Evolutionary conservation across 1,284 basidiomycete species (phyloP).

Genomic region (Ceraceosorus guamensis): DNA sequence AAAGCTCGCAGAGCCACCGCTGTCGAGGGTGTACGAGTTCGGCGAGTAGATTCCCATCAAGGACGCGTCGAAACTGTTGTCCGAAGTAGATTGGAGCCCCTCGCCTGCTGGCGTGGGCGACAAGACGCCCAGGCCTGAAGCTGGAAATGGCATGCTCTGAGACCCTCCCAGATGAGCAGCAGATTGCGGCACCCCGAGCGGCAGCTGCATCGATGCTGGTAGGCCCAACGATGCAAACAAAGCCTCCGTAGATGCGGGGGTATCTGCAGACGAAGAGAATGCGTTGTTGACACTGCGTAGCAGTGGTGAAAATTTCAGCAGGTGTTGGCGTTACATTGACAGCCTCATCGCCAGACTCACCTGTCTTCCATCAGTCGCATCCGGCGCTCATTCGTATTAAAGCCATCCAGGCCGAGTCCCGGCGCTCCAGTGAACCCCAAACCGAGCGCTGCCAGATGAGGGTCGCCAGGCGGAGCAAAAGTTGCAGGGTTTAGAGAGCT

Average conservation of each 20-base stretch:
- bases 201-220: no score
- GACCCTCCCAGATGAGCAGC: neutral
- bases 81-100: neutral
- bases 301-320: neutral
- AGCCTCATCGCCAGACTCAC: neutral
- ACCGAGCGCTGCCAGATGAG: neutral
- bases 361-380: conserved; percentile 1
- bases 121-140: neutral
- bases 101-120: neutral
- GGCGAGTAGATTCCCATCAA: neutral
- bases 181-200: no score
- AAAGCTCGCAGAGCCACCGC: neutral
- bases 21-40: no score
- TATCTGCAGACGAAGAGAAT: no score
- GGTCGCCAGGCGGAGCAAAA: no score
- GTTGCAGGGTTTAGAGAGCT: no score
- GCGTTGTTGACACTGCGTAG: neutral
- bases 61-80: neutral
- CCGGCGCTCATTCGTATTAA: neutral
- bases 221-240: neutral
- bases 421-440: neutral
- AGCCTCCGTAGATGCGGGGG: no score
- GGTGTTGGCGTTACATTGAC: no score
- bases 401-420: neutral
- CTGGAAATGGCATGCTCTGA: neutral